These are phyloP conservation scores for Phytophthora pisi DNA, from an alignment of 352 stramenopile species.

Conservation along the genomic window DNA sequence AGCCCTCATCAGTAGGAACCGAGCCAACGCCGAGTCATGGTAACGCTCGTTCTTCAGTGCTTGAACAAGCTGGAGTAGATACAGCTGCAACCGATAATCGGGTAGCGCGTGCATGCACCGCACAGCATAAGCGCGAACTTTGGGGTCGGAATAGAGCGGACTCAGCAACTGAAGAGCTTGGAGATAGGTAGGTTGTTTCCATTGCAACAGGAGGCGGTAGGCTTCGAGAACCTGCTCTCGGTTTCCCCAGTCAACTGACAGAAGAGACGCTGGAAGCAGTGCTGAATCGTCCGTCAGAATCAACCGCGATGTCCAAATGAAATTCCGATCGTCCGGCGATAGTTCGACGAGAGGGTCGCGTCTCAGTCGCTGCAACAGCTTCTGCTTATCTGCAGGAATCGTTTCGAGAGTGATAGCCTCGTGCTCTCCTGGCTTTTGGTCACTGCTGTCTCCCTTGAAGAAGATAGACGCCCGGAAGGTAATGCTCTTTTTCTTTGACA, in stretches of 20 bases:
- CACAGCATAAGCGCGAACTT: slow-evolving; percentile 93
- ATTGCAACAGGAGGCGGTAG: slow-evolving; percentile 79
- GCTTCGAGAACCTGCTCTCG: slow-evolving; percentile 79
- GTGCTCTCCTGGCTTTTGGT: slow-evolving; percentile 13
- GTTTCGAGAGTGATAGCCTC: slow-evolving; percentile 27
- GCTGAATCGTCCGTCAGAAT: slow-evolving; percentile 70
- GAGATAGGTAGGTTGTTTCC: slow-evolving; percentile 79
- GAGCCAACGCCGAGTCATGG: slow-evolving; percentile 79
- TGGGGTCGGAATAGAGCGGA: slow-evolving; percentile 86
- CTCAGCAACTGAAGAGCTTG: slow-evolving; percentile 90
- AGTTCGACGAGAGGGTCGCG: slow-evolving; percentile 71
- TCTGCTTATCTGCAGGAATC: slow-evolving; percentile 43
- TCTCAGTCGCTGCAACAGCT: slow-evolving; percentile 57
- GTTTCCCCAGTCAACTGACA: slow-evolving; percentile 86
- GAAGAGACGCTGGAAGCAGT: slow-evolving; percentile 84
- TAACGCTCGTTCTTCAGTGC: slow-evolving; percentile 87
- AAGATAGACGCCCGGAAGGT: slow-evolving; percentile 79
- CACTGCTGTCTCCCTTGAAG: slow-evolving; percentile 27
- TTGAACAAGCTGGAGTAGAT: slow-evolving; percentile 87
- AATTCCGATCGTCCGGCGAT: slow-evolving; percentile 56
- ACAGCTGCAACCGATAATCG: slow-evolving; percentile 89
- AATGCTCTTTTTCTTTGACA: slow-evolving; percentile 56
- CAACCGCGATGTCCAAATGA: slow-evolving; percentile 76
- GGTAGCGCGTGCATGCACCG: slow-evolving; percentile 86
- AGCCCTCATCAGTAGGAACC: slow-evolving; percentile 78